phyloP scores from a whole-genome alignment of 257 asterid genomes.

The Solanum rostratum region DNA sequence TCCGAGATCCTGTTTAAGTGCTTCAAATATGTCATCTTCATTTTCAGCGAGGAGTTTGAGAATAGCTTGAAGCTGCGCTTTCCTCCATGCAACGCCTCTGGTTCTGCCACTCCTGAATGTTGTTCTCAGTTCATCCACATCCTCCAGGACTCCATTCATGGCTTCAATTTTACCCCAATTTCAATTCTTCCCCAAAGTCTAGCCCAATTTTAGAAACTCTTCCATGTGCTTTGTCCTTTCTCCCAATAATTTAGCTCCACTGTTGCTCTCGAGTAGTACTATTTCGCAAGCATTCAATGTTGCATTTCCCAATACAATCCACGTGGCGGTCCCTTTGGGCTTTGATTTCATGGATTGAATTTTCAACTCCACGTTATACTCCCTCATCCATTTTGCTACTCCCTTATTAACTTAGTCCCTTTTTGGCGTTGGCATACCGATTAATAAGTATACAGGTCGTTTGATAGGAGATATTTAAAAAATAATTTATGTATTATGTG shows the following conservation, averaged over 20 bases:
- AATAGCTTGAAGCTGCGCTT: slow-evolving; percentile 61
- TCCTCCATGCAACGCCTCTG: slow-evolving; percentile 59
- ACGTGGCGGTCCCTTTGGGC: not conserved
- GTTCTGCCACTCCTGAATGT: slow-evolving; percentile 61
- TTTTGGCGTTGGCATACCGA: too few relatives aligned
- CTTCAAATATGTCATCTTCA: slow-evolving; percentile 51
- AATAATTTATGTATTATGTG: too few relatives aligned
- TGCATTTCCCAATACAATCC: not conserved
- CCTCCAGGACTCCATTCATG: slow-evolving; percentile 14
- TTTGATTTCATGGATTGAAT: not conserved
- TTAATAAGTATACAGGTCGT: too few relatives aligned
- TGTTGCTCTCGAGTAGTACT: not conserved
- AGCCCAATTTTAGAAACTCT: too few relatives aligned
- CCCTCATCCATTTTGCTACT: too few relatives aligned
- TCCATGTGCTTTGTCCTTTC: not conserved
- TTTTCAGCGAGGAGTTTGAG: slow-evolving; percentile 51
- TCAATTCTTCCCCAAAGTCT: not conserved
- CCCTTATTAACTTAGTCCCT: too few relatives aligned
- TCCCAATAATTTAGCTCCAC: not conserved
- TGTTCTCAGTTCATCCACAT: slow-evolving; percentile 22
- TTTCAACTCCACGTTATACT: too few relatives aligned
- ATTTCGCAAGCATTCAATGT: not conserved
- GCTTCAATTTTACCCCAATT: not conserved
- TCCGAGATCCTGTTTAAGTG: slow-evolving; percentile 68
- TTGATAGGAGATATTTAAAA: too few relatives aligned